These are phyloP conservation scores for Erysimum cheiri DNA, from an alignment of 441 rosid genomes.

Conservation along the genomic window DNA sequence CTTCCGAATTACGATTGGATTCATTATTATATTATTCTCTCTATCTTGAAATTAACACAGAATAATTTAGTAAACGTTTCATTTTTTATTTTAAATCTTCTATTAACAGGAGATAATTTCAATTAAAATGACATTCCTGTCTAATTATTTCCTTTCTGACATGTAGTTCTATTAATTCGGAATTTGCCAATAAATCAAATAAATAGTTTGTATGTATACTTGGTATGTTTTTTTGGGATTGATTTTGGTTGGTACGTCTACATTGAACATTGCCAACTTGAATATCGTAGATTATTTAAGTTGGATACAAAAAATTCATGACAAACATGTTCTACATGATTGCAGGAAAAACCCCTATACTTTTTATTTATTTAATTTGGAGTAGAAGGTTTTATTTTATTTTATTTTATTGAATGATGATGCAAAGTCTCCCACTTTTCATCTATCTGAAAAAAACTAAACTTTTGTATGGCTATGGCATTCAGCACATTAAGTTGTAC, in stretches of 20 bases:
- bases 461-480: background rate
- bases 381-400: background rate
- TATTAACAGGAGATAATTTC: background rate
- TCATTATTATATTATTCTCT: background rate
- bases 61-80: background rate
- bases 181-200: too few species aligned
- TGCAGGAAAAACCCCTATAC: background rate
- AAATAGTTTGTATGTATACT: too few species aligned
- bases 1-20: conserved; percentile 18
- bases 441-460: background rate
- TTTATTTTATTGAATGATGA: background rate
- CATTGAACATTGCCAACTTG: too few species aligned
- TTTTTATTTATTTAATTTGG: background rate
- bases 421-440: background rate
- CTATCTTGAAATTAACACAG: background rate
- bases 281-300: too few species aligned
- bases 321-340: conserved; percentile 24
- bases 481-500: background rate
- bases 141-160: background rate
- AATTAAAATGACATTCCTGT: too few species aligned
- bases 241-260: too few species aligned
- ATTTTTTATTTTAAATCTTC: background rate
- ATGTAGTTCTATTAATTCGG: background rate
- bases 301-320: background rate
- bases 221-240: too few species aligned